Percentiles rank a stretch among this genome's conserved stretches.
These are phyloP conservation scores for Viola pubescens DNA, from an alignment of 441 rosid genomes.

Conservation along the genomic window DNA sequence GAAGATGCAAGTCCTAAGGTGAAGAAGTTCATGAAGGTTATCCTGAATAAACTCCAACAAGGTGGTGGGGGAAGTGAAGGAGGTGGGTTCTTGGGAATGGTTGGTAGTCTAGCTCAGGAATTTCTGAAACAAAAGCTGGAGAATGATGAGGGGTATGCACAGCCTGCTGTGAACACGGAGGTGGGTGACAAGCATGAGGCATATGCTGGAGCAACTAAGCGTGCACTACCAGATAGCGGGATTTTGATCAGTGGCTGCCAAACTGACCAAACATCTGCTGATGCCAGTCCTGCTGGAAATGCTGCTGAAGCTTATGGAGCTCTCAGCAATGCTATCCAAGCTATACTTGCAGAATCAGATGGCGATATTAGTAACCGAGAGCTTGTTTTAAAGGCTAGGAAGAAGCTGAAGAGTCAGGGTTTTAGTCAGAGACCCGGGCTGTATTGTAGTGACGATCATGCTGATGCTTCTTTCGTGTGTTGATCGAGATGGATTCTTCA, in stretches of 20 bases:
- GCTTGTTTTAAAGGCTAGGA: slow-evolving; percentile 58
- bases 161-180: slow-evolving; percentile 60
- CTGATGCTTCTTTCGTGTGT: slow-evolving; percentile 48
- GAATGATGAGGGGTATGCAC: slow-evolving; percentile 47
- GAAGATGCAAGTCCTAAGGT: slow-evolving; percentile 92
- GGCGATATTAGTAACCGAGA: slow-evolving; percentile 51
- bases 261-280: slow-evolving; percentile 90
- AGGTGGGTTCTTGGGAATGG: slow-evolving; percentile 68
- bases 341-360: slow-evolving; percentile 48
- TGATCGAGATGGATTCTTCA: slow-evolving; percentile 3
- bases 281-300: slow-evolving; percentile 78
- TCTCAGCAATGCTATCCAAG: slow-evolving; percentile 82
- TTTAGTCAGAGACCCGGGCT: slow-evolving; percentile 91
- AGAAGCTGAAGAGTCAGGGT: slow-evolving; percentile 56
- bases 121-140: slow-evolving; percentile 71
- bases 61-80: slow-evolving; percentile 31
- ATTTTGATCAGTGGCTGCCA: slow-evolving; percentile 89
- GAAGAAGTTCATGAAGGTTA: slow-evolving; percentile 90
- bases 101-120: slow-evolving; percentile 76
- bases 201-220: slow-evolving; percentile 61
- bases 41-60: slow-evolving; percentile 51
- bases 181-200: slow-evolving; percentile 63
- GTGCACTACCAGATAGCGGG: slow-evolving; percentile 56
- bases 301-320: slow-evolving; percentile 76
- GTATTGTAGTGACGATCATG: slow-evolving; percentile 53